A percentile compares a stretch with the other conserved stretches of the same genome.
These are phyloP conservation scores for Zalaria sp. DNA, from an alignment of 2,329 filamentous ascomycete genomes.

Conservation along the genomic window DNA sequence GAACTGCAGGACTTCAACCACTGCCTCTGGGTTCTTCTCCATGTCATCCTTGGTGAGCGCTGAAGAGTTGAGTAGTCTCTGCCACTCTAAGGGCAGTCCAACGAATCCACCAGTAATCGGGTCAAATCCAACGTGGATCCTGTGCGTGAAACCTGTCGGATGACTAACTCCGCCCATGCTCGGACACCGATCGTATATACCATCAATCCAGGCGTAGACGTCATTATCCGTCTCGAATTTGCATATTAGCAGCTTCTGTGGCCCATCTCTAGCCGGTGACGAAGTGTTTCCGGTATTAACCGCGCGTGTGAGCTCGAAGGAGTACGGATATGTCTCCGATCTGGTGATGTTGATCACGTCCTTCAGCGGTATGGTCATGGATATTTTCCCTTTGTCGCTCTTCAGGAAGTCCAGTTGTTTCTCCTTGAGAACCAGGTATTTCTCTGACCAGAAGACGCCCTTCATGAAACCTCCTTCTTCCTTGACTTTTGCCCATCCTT, in stretches of 20 bases:
- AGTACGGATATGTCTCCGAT: slow-evolving; percentile 80
- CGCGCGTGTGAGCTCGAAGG: slow-evolving; percentile 79
- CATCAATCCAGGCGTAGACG: slow-evolving; percentile 97
- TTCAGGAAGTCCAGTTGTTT: slow-evolving; percentile 92
- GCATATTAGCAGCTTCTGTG: slow-evolving; percentile 74
- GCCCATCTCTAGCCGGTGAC: slow-evolving; percentile 64
- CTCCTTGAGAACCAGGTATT: slow-evolving; percentile 83
- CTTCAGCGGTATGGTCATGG: slow-evolving; percentile 71
- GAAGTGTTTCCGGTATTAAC: slow-evolving; percentile 50
- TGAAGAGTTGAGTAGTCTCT: slow-evolving; percentile 86
- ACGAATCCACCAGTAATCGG: slow-evolving; percentile 90
- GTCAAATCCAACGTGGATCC: slow-evolving; percentile 95
- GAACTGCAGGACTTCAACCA: slow-evolving; percentile 65
- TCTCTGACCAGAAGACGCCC: slow-evolving; percentile 73
- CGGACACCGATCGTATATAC: slow-evolving; percentile 90
- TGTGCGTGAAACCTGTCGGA: slow-evolving; percentile 94
- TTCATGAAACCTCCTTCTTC: slow-evolving; percentile 78
- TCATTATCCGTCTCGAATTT: slow-evolving; percentile 93
- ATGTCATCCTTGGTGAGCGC: slow-evolving; percentile 98
- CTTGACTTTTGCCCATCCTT: slow-evolving; percentile 75
- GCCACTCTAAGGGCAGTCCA: slow-evolving; percentile 90
- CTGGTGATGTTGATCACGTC: slow-evolving; percentile 84
- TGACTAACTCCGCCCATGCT: slow-evolving; percentile 98
- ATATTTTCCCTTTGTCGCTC: slow-evolving; percentile 71
- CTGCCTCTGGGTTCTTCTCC: slow-evolving; percentile 69